Conservation (phyloP, 1,284 basidiomycete species). For the Schizophyllum amplum region DNA sequence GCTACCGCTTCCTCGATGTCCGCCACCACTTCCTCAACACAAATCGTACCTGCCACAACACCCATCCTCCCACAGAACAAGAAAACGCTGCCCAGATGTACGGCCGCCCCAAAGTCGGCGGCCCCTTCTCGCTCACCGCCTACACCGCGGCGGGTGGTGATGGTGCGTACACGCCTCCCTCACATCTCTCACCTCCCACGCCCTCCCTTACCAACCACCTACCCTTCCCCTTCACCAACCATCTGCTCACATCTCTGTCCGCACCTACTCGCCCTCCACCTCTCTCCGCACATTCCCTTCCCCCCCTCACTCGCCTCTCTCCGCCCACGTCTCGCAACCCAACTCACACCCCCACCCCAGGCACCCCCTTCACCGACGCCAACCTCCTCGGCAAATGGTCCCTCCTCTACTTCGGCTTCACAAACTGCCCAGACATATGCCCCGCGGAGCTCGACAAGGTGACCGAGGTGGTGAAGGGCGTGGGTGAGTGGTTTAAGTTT, state of each 20-base stretch:
- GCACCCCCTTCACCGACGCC: constrained; percentile 72
- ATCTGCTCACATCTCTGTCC: too few species aligned
- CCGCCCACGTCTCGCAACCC: constrained; percentile 13
- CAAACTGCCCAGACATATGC: constrained; percentile 98
- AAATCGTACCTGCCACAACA: too few species aligned
- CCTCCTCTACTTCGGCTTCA: constrained; percentile 95
- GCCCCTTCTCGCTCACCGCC: constrained; percentile 75
- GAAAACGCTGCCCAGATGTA: constrained; percentile 49
- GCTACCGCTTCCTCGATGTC: not conserved
- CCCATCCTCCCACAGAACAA: constrained; percentile 39
- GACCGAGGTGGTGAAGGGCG: constrained; percentile 68
- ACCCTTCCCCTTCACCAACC: not conserved
- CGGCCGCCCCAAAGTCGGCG: constrained; percentile 80
- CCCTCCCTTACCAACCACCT: not conserved
- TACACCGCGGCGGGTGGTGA: constrained; percentile 26
- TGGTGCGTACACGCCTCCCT: not conserved
- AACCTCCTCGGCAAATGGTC: constrained; percentile 84
- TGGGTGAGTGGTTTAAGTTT: constrained; percentile 48
- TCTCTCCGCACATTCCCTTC: not conserved
- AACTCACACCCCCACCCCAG: constrained; percentile 13
- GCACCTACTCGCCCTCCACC: too few species aligned
- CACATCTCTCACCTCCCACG: not conserved
- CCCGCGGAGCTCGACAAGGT: constrained; percentile 98
- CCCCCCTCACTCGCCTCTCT: not conserved
- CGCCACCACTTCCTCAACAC: not conserved